Conservation (phyloP, 495 filamentous ascomycete genomes). For the Aspergillus egyptiacus region DNA sequence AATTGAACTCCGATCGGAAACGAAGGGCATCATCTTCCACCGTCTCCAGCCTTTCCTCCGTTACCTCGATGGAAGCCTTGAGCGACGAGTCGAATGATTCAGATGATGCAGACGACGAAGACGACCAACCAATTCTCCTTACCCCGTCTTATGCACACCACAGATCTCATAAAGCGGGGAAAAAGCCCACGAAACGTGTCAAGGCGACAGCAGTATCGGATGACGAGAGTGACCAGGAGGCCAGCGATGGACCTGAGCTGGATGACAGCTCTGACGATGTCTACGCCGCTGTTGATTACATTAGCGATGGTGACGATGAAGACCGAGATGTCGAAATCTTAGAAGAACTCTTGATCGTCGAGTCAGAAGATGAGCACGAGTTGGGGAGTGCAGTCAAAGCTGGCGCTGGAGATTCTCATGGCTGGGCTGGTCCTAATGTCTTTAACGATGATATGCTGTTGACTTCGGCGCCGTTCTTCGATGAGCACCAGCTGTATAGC, state of each 20-base stretch:
- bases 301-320: slow-evolving; percentile 72
- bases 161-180: slow-evolving; percentile 42
- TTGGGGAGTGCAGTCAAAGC: slow-evolving; percentile 18
- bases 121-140: slow-evolving; percentile 44
- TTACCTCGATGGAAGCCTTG: slow-evolving; percentile 35
- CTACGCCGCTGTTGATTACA: slow-evolving; percentile 70
- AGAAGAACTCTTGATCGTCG: slow-evolving; percentile 68
- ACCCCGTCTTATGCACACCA: slow-evolving; percentile 50
- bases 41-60: slow-evolving; percentile 40
- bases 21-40: slow-evolving; percentile 36
- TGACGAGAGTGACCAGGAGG: slow-evolving; percentile 51
- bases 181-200: slow-evolving; percentile 24
- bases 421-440: slow-evolving; percentile 55
- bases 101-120: slow-evolving; percentile 46
- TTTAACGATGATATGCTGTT: slow-evolving; percentile 46
- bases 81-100: slow-evolving; percentile 40
- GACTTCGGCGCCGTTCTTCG: slow-evolving; percentile 44
- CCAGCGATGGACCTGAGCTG: slow-evolving; percentile 31
- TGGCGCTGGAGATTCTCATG: slow-evolving; percentile 39
- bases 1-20: slow-evolving; percentile 27
- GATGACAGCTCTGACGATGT: slow-evolving; percentile 54
- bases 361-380: slow-evolving; percentile 44
- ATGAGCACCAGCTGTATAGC: slow-evolving; percentile 46
- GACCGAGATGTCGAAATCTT: slow-evolving; percentile 64
- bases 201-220: slow-evolving; percentile 50